phyloP scores from a whole-genome alignment of 2,329 filamentous ascomycete species.

The Fusarium marasasianum region DNA sequence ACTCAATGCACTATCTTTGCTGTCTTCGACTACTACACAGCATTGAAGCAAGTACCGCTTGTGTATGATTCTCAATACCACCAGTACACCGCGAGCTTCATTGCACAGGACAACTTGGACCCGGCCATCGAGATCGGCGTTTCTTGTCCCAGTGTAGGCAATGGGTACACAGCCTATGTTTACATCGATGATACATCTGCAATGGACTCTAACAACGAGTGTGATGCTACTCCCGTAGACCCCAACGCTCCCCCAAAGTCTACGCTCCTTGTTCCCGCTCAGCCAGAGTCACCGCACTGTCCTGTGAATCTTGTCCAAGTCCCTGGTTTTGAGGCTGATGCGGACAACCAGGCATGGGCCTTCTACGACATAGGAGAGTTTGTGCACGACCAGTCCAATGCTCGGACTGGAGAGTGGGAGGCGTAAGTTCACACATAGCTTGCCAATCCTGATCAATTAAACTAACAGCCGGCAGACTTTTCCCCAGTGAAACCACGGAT shows the following conservation, averaged over 20 bases:
- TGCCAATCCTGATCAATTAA: neutral
- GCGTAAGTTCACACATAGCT: neutral
- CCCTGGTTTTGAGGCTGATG: neutral
- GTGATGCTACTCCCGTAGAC: neutral
- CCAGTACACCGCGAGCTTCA: neutral
- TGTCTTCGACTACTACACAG: constrained; percentile 1
- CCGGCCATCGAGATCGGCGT: neutral
- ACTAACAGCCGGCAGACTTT: neutral
- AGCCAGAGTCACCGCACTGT: neutral
- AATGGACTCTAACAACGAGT: neutral
- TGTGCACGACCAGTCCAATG: neutral
- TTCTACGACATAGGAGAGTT: neutral
- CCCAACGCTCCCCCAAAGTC: neutral
- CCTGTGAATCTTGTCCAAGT: neutral
- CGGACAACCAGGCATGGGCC: neutral
- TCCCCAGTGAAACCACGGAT: fast-evolving
- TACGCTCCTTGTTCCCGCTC: neutral
- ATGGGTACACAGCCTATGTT: neutral
- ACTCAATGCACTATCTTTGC: neutral
- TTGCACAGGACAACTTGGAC: constrained; percentile 3
- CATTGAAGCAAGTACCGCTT: neutral
- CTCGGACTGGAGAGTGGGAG: neutral
- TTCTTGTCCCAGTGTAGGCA: neutral
- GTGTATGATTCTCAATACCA: neutral
- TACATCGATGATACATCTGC: neutral